Conservation (phyloP, 2,329 filamentous ascomycete genomes). For the Arthrobotrys sphaeroides region DNA sequence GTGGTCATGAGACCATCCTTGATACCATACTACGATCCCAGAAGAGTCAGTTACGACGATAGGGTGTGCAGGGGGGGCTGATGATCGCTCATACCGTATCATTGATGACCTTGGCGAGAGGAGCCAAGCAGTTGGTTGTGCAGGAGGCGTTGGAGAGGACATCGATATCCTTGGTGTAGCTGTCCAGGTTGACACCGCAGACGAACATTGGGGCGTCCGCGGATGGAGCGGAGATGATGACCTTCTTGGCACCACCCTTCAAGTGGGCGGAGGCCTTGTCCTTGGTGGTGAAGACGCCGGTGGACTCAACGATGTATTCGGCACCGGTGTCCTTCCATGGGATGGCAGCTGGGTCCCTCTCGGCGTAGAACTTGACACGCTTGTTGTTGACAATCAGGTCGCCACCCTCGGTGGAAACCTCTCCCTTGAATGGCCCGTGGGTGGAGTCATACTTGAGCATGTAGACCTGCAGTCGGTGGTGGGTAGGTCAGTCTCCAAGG, state of each 20-base stretch:
- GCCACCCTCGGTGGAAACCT: conserved; percentile 73
- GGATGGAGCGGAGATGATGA: conserved; percentile 79
- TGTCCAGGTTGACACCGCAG: conserved; percentile 97
- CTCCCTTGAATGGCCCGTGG: conserved; percentile 96
- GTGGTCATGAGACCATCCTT: conserved; percentile 99
- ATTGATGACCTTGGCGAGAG: conserved; percentile 98
- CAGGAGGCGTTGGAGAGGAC: conserved; percentile 99
- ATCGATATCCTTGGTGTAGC: conserved; percentile 87
- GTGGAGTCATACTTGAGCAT: conserved; percentile 99
- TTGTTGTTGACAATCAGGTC: conserved; percentile 88
- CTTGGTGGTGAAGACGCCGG: conserved; percentile 98
- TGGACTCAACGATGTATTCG: conserved; percentile 96
- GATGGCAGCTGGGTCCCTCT: conserved; percentile 88
- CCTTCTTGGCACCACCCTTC: conserved; percentile 98
- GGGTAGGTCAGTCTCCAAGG: background rate
- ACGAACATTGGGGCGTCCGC: conserved; percentile 99
- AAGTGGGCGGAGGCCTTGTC: conserved; percentile 95
- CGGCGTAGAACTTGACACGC: conserved; percentile 91
- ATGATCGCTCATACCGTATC: conserved; percentile 71
- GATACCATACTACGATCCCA: conserved; percentile 74
- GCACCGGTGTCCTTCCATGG: conserved; percentile 88
- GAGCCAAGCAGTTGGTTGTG: conserved; percentile 99
- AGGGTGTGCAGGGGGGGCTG: background rate
- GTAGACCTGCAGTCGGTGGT: conserved; percentile 74
- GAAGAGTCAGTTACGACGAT: background rate